Base-by-base conservation (phyloP, 2,329 filamentous ascomycete species). In the Fonsecaea erecta region DNA sequence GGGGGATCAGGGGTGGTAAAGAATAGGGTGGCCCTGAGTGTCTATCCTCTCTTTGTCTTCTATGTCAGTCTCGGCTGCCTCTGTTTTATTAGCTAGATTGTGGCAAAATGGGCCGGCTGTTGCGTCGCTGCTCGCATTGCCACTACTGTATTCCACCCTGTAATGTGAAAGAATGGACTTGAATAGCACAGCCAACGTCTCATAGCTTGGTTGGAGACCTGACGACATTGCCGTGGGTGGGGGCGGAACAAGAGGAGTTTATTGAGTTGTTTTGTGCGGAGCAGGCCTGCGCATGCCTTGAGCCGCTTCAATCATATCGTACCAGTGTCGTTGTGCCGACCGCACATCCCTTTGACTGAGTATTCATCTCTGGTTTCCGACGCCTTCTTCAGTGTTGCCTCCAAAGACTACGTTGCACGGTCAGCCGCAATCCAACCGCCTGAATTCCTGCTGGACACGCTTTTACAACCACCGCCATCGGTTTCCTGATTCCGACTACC, bases 1-100 rank as follows among this genome's bases (percentile, higher is more conserved):
- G 93, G 94, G 34, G 95, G 95, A 48, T 97, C 93, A 64, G 95
- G 95, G 12, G 94, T 99, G 52, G 89, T 99, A 69, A 93, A 93
- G 81, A 97, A 98, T 79, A 85, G 95, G 56, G 93, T 98, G 54
- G 92, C 89, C 26, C 88, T 99, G 74, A 95, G 95, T 18, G 93
- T 99, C 24, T 99, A 96, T 76, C 95, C 95, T 63, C 82, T 99
- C 60, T 90, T 97, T 75, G 90, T 98, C 55, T 99, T 98, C 79
- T 99, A 99, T 78, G 82, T 97, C 64, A 91, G 91, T 35, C 83
- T 99, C 71, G 94, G 93, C 60, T 97, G 93, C 77, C 85, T 99
- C 66, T 99, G 95, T 84, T 97, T 98, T 78, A 97, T 99, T 77
- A 97, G 93, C 81, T 97, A 86, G 76, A 64, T 64, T 43, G 28